These are phyloP conservation scores for Botrytis pseudocinerea DNA, from an alignment of 2,329 filamentous ascomycete species.

Conservation along the genomic window DNA sequence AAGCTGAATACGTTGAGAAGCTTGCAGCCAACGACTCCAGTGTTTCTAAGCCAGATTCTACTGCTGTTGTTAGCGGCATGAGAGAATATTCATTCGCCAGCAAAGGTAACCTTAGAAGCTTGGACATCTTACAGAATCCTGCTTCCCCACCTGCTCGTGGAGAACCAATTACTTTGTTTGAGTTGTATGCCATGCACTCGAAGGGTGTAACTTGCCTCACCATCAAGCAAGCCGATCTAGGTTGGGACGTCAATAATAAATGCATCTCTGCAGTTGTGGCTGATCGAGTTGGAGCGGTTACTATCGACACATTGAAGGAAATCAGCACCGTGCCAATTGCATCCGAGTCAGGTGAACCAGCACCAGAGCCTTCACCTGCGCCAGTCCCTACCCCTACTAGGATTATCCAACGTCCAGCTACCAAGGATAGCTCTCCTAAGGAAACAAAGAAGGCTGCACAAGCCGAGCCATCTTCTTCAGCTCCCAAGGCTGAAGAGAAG, in stretches of 20 bases:
- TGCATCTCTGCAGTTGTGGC: constrained; percentile 78
- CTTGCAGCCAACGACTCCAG: constrained; percentile 70
- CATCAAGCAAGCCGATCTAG: constrained; percentile 84
- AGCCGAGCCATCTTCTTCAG: constrained; percentile 28
- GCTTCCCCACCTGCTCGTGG: constrained; percentile 59
- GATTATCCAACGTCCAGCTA: constrained; percentile 34
- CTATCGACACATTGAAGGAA: constrained; percentile 64
- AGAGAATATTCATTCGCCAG: constrained; percentile 90
- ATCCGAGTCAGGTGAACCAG: constrained; percentile 17
- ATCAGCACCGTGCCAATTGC: constrained; percentile 36
- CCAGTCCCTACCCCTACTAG: constrained; percentile 35
- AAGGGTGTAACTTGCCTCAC: constrained; percentile 90
- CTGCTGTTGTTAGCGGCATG: constrained; percentile 94
- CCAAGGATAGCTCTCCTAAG: constrained; percentile 35
- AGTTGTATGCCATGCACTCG: constrained; percentile 96
- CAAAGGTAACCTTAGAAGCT: constrained; percentile 81
- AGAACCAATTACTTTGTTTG: constrained; percentile 77
- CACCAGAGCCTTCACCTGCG: constrained; percentile 27
- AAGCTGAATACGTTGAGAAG: constrained; percentile 83
- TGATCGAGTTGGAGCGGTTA: constrained; percentile 70
- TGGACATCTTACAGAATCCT: constrained; percentile 80
- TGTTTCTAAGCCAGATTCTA: constrained; percentile 85
- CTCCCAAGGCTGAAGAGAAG: constrained; percentile 44
- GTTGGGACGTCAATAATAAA: constrained; percentile 90
- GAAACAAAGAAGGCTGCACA: constrained; percentile 36